Evolutionary conservation across 176 grass and related monocot species (phyloP).

Genomic region (Tuctoria greenei): DNA sequence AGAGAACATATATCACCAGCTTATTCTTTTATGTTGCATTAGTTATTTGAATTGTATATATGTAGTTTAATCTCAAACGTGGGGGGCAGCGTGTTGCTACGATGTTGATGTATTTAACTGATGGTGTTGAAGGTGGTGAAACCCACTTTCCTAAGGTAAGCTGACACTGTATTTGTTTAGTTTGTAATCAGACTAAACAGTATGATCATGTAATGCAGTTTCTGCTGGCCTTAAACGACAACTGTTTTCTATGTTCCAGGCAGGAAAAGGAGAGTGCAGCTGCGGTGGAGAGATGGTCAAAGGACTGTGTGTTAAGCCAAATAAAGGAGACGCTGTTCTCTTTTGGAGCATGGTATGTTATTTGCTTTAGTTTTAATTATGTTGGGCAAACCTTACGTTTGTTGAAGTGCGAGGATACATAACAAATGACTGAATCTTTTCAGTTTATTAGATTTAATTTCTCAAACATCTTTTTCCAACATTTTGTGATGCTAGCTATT

Average conservation of each 20-base stretch:
- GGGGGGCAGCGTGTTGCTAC: constrained; percentile 92
- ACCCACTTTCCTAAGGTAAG: constrained; percentile 85
- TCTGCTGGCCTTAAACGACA: not conserved
- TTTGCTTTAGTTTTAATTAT: not conserved
- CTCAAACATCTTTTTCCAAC: not conserved
- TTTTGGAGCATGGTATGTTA: constrained; percentile 86
- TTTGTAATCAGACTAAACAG: not conserved
- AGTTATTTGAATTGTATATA: constrained; percentile 12
- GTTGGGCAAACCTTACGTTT: not conserved
- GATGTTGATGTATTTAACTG: constrained; percentile 97
- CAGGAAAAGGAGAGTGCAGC: constrained; percentile 70
- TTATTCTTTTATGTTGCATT: no score
- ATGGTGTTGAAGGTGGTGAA: constrained; percentile 96
- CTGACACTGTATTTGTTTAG: constrained; percentile 3
- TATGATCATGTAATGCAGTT: not conserved
- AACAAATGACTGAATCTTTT: not conserved
- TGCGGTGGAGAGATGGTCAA: constrained; percentile 71
- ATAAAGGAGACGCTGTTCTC: constrained; percentile 91
- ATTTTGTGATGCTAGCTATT: not conserved
- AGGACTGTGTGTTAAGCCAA: constrained; percentile 80
- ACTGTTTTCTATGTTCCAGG: constrained; percentile 39
- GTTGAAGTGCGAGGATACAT: no score
- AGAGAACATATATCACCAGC: no score
- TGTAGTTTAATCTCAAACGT: constrained; percentile 78
- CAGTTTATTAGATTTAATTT: not conserved